Evolutionary conservation across 2,329 filamentous ascomycete genomes (phyloP).

Genomic region (Capronia coronata): DNA sequence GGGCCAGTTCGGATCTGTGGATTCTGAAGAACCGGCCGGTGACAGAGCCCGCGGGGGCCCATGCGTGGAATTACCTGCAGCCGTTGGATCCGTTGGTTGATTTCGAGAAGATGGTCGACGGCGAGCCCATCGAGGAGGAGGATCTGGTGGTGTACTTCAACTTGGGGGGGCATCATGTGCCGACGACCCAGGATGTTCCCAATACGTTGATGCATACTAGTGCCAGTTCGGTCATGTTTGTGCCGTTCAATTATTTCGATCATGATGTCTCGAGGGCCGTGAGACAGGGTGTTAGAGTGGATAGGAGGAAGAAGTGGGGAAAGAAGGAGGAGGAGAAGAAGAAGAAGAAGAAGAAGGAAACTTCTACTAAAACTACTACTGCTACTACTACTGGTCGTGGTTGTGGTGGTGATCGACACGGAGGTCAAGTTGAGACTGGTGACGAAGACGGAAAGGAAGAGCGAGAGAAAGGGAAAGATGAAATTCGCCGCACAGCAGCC

Average conservation of each 20-base stretch:
- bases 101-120: slow-evolving; percentile 18
- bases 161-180: slow-evolving; percentile 48
- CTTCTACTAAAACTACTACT: too few relatives aligned
- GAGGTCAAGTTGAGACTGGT: too few relatives aligned
- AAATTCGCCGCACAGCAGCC: slow-evolving; percentile 10
- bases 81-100: slow-evolving; percentile 15
- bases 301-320: slow-evolving; percentile 1
- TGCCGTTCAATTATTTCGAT: slow-evolving; percentile 25
- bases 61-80: slow-evolving; percentile 17
- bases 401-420: too few relatives aligned
- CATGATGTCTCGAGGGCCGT: slow-evolving; percentile 10
- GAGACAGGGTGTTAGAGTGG: slow-evolving; percentile 17
- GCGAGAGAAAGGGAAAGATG: slow-evolving; percentile 5
- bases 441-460: too few relatives aligned
- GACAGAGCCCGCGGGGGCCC: slow-evolving; percentile 15
- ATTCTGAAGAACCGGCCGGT: slow-evolving; percentile 18
- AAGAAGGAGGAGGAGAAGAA: neutral
- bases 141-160: slow-evolving; percentile 47
- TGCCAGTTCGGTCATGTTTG: slow-evolving; percentile 20
- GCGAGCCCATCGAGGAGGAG: slow-evolving; percentile 10
- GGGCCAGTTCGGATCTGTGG: slow-evolving; percentile 20
- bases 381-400: too few relatives aligned
- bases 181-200: slow-evolving; percentile 37
- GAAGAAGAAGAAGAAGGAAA: neutral
- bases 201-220: slow-evolving; percentile 31